Conservation (phyloP, 2,329 filamentous ascomycete species). For the Fusarium camptoceras region DNA sequence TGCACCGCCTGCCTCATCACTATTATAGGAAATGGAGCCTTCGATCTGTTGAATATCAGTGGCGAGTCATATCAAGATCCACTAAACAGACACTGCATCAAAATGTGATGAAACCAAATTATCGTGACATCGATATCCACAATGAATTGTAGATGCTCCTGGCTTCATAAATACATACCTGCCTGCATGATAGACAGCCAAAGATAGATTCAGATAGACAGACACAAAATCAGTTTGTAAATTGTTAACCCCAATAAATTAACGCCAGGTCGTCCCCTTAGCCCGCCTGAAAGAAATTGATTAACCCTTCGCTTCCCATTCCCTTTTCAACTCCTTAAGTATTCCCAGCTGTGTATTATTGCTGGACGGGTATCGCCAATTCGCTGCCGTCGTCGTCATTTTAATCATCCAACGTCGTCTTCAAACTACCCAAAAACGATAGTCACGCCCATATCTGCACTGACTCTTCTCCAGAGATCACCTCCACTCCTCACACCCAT, state of each 20-base stretch:
- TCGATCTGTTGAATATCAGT: slow-evolving; percentile 22
- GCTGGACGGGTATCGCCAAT: slow-evolving; percentile 44
- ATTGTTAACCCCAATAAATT: slow-evolving; percentile 17
- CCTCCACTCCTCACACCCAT: slow-evolving; percentile 40
- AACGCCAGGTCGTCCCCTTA: slow-evolving; percentile 30
- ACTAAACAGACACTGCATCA: slow-evolving; percentile 24
- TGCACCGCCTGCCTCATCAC: slow-evolving; percentile 31
- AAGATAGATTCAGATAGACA: slow-evolving; percentile 5
- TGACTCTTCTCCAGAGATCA: slow-evolving; percentile 68
- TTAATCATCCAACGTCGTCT: slow-evolving; percentile 7
- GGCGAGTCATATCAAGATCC: slow-evolving; percentile 29
- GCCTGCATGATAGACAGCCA: background rate
- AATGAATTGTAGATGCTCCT: background rate
- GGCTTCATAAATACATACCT: background rate
- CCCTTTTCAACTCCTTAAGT: slow-evolving; percentile 42
- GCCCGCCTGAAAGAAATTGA: slow-evolving; percentile 21
- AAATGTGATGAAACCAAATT: background rate
- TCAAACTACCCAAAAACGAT: slow-evolving; percentile 65
- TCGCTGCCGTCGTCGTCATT: slow-evolving; percentile 20
- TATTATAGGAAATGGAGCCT: slow-evolving; percentile 6
- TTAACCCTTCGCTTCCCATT: slow-evolving; percentile 23
- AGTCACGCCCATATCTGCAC: slow-evolving; percentile 67
- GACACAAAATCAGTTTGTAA: slow-evolving; percentile 8
- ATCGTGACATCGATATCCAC: background rate
- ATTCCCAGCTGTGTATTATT: slow-evolving; percentile 29